phyloP scores from a whole-genome alignment of 73 alveolate species.

The Paramecium bursaria region DNA sequence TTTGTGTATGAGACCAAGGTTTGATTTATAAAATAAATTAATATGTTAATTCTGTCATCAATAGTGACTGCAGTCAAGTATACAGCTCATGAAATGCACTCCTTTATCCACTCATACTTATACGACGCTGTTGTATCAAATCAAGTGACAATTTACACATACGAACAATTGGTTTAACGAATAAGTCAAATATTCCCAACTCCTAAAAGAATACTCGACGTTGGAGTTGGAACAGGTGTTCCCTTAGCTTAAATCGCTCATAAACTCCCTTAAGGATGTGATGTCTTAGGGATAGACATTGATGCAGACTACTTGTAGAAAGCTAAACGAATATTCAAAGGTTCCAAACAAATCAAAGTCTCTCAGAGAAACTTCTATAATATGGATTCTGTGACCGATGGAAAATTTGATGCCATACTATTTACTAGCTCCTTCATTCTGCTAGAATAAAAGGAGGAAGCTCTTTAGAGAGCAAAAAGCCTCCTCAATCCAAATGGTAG shows the following conservation, averaged over 20 bases:
- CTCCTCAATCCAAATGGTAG: not conserved
- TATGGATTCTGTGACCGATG: not conserved
- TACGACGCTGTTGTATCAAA: too few species aligned
- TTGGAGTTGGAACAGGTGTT: conserved; percentile 50
- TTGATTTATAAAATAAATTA: not conserved
- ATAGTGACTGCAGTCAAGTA: too few species aligned
- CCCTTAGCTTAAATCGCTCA: not conserved
- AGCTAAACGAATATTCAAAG: not conserved
- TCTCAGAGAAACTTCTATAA: not conserved
- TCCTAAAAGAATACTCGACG: conserved; percentile 26
- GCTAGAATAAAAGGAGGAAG: not conserved
- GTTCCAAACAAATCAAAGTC: not conserved
- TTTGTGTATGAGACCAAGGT: conserved; percentile 61
- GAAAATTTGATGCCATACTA: conserved; percentile 10
- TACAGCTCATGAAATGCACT: too few species aligned
- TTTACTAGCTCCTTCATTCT: not conserved
- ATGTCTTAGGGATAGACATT: not conserved
- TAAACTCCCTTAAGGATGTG: not conserved
- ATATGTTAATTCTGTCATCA: too few species aligned
- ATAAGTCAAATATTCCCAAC: too few species aligned
- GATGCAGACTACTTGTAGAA: not conserved
- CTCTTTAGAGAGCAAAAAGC: not conserved
- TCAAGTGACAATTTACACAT: too few species aligned
- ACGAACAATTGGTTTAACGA: too few species aligned
- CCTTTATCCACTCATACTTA: too few species aligned